Evolutionary conservation across 1,284 basidiomycete species (phyloP), one percentile per base, ranked within the genome.

Genomic region (Trametes versicolor): DNA sequence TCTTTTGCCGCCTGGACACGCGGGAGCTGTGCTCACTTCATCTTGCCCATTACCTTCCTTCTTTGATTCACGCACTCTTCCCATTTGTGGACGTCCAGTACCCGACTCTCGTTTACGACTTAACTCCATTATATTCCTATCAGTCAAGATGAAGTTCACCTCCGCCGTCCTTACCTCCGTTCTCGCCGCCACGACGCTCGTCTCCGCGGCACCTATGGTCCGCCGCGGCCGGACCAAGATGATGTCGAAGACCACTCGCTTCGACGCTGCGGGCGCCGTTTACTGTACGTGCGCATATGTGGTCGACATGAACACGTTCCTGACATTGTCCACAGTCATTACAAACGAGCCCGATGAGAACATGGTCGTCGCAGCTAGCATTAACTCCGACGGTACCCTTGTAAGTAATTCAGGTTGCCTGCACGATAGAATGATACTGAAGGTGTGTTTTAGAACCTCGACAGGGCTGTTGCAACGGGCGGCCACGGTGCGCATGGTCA

Each of bases 401-500:
- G 71, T 72, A 43, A 43, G 67, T 6, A 45, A n/a, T 6, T 4
- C 25, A 5, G 39, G 3, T 4, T 2, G n/a, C 3, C 32, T 6
- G 19, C 0, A n/a, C 4, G 6, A 12, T 25, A 21, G 10, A 12
- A 25, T 0, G 8, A 9, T 32, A 17, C 53, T 69, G 10, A 69
- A 27, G 8, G 7, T 6, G 13, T 39, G 2, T 19, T n/a, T 21
- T 48, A 72, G 71, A 66, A 62, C 53, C 65, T 69, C 39, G 64
- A 70, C 59, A 58, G 64, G 17, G 72, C 72, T 2, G 72, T 81
- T 13, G 70, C 75, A 47, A 76, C 82, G 19, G 74, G 77, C 29
- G 83, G 83, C 36, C 62, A 74, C 34, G 83, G 84, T 12, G 72
- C 73, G 21, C 83, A 84, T 65, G 83, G 81, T 23, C 64, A 74